These are phyloP conservation scores for Coemansia sp. DNA, from an alignment of 192 early-diverging fungal species.

Conservation along the genomic window DNA sequence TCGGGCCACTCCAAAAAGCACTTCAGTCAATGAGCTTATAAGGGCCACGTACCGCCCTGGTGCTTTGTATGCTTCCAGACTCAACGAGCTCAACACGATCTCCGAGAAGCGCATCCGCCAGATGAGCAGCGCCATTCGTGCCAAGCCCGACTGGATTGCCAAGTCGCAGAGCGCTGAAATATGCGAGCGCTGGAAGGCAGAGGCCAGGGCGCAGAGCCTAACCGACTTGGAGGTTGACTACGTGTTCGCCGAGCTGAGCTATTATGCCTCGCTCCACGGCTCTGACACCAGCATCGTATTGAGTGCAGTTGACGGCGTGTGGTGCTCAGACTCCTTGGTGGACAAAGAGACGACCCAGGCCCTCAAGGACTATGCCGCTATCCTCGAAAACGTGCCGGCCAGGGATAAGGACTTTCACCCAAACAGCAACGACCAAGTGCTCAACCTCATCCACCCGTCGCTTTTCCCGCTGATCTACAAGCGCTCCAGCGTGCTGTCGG, in stretches of 20 bases:
- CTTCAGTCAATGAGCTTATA: neutral
- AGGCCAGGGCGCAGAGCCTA: slow-evolving; percentile 28
- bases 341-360: slow-evolving; percentile 13
- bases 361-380: slow-evolving; percentile 25
- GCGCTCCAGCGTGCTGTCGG: slow-evolving; percentile 10
- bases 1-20: neutral
- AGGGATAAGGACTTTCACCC: slow-evolving; percentile 51
- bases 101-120: slow-evolving; percentile 29
- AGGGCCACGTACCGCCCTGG: neutral
- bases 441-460: slow-evolving; percentile 59
- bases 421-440: slow-evolving; percentile 51
- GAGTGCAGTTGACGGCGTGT: slow-evolving; percentile 36
- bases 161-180: slow-evolving; percentile 28
- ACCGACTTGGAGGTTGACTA: slow-evolving; percentile 46
- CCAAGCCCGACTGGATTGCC: slow-evolving; percentile 50
- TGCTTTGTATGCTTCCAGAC: slow-evolving; percentile 4
- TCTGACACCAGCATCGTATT: slow-evolving; percentile 19
- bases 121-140: slow-evolving; percentile 51
- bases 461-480: too few relatives aligned
- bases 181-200: slow-evolving; percentile 21
- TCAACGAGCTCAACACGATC: slow-evolving; percentile 3
- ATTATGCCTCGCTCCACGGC: slow-evolving; percentile 27
- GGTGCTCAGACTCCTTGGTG: slow-evolving; percentile 38
- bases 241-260: slow-evolving; percentile 49
- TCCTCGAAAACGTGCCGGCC: slow-evolving; percentile 42